These are phyloP conservation scores for Mikania micrantha DNA, from an alignment of 129 eudicot species.

Conservation along the genomic window DNA sequence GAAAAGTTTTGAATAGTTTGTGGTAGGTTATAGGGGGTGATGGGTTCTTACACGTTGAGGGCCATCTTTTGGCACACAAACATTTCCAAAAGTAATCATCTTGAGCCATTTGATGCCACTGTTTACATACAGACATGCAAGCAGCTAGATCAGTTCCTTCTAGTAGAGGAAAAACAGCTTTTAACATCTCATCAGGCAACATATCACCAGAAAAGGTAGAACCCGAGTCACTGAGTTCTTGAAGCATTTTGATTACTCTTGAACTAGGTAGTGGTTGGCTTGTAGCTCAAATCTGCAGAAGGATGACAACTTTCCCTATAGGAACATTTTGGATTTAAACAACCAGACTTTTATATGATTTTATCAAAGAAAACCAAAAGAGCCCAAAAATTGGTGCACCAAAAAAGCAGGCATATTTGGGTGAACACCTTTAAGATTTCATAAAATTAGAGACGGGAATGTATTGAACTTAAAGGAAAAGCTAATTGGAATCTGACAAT, in stretches of 20 bases:
- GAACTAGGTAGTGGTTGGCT: neutral
- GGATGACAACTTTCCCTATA: neutral
- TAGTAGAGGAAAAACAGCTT: constrained; percentile 58
- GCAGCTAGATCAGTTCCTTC: constrained; percentile 59
- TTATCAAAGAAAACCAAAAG: neutral
- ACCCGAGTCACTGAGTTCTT: neutral
- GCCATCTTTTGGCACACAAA: constrained; percentile 68
- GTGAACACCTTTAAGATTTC: neutral
- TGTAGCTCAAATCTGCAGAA: constrained; percentile 3
- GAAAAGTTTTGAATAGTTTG: constrained; percentile 44
- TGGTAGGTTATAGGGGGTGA: constrained; percentile 48
- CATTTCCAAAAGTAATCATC: constrained; percentile 84
- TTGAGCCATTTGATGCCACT: constrained; percentile 63
- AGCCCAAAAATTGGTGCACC: neutral
- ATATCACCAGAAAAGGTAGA: constrained; percentile 12
- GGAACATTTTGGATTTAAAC: too few species aligned
- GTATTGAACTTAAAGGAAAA: neutral
- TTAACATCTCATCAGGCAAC: constrained; percentile 40
- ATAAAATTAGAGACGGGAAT: neutral
- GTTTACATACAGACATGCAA: constrained; percentile 58
- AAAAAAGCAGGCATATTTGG: neutral
- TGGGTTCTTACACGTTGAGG: constrained; percentile 54
- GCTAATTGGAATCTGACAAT: too few species aligned
- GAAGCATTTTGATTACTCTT: neutral
- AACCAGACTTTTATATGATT: neutral